These are phyloP conservation scores for Leccinum subgranulosum DNA, from an alignment of 768 basidiomycete species.

Conservation along the genomic window DNA sequence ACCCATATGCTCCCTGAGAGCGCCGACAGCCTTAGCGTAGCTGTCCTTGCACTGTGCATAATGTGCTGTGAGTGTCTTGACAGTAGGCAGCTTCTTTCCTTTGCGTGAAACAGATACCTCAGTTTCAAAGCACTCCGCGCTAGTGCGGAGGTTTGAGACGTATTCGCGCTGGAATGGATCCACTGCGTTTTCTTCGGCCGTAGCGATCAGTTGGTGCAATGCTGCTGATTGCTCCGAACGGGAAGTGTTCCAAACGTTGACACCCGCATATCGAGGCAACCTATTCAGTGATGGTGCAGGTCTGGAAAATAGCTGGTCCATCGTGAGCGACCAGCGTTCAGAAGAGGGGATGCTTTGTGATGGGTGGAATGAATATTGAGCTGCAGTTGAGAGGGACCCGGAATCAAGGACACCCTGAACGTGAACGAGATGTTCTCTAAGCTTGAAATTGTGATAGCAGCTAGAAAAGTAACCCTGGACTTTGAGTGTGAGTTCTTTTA, in stretches of 20 bases:
- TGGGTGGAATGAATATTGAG: neutral
- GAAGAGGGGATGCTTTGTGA: neutral
- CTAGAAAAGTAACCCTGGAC: constrained; percentile 6
- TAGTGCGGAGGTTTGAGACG: constrained; percentile 12
- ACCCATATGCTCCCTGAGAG: constrained; percentile 10
- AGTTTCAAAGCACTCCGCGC: constrained; percentile 11
- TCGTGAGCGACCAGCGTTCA: neutral
- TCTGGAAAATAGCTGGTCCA: neutral
- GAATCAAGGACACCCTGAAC: neutral
- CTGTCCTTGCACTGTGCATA: constrained; percentile 2
- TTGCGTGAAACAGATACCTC: neutral
- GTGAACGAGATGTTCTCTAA: constrained; percentile 12
- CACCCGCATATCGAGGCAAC: neutral
- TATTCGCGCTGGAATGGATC: constrained; percentile 14
- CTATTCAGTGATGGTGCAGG: neutral
- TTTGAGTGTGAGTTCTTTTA: neutral
- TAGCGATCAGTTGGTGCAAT: constrained; percentile 3
- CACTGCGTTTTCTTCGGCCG: neutral
- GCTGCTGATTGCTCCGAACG: neutral
- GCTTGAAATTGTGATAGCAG: constrained; percentile 14
- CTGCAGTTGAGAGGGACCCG: neutral
- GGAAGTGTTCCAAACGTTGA: neutral
- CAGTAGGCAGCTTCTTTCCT: neutral
- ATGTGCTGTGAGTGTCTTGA: constrained; percentile 2
- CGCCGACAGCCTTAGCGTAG: neutral